These are phyloP conservation scores for Leccinum subrobustum DNA, from an alignment of 1,284 basidiomycete species.

Conservation along the genomic window DNA sequence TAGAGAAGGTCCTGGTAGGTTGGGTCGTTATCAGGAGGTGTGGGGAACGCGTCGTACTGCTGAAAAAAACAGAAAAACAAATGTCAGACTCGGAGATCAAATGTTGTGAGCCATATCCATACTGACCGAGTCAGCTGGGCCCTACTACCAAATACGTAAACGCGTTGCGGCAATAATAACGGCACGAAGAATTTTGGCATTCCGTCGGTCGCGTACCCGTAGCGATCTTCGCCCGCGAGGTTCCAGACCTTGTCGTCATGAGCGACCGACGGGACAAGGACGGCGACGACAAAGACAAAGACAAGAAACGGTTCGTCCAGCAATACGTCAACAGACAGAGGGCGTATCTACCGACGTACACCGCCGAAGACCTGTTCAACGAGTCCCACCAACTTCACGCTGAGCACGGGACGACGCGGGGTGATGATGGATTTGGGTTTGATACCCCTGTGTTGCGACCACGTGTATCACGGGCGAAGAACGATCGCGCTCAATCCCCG, in stretches of 20 bases:
- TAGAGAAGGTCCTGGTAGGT: too few relatives aligned
- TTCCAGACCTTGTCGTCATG: neutral
- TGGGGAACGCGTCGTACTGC: conserved; percentile 4
- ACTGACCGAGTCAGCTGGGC: too few relatives aligned
- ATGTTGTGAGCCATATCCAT: neutral
- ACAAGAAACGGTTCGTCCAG: conserved; percentile 44
- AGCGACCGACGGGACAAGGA: conserved; percentile 14
- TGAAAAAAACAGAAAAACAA: conserved; percentile 1
- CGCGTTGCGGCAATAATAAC: neutral
- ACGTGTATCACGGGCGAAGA: conserved; percentile 30
- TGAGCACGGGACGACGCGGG: conserved; percentile 1
- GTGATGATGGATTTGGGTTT: conserved; percentile 39
- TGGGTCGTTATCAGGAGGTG: neutral
- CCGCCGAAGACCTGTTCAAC: conserved; percentile 43
- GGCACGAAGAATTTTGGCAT: neutral
- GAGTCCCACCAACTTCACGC: conserved; percentile 15
- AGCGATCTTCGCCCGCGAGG: neutral
- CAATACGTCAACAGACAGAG: conserved; percentile 53
- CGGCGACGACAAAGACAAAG: conserved; percentile 16
- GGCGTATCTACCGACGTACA: conserved; percentile 43
- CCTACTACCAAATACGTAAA: conserved; percentile 17
- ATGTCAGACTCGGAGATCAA: neutral
- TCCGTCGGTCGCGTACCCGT: neutral
- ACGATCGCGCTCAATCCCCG: conserved; percentile 4
- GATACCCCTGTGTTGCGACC: conserved; percentile 60